A percentile compares a stretch with the other conserved stretches of the same genome.
phyloP scores from a whole-genome alignment of 805 yeast species.

The Ogataea nitratoaversa region DNA sequence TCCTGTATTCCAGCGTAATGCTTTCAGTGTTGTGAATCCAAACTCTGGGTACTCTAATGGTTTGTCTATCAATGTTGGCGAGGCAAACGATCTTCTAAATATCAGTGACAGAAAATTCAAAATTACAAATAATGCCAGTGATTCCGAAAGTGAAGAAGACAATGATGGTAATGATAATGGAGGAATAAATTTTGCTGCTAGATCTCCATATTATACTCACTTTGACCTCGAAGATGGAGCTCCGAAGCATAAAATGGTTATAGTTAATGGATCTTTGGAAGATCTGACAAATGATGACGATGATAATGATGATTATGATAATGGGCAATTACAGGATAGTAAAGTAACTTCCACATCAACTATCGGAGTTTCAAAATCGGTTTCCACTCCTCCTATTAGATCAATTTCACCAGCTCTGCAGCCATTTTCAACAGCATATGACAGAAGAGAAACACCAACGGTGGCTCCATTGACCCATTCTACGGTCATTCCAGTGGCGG shows the following conservation, averaged over 20 bases:
- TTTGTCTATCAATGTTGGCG: not conserved
- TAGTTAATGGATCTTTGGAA: conserved; percentile 16
- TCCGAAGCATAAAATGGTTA: conserved; percentile 19
- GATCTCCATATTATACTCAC: conserved; percentile 30
- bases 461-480: conserved; percentile 30
- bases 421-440: conserved; percentile 24
- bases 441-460: conserved; percentile 35
- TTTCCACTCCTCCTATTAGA: conserved; percentile 5
- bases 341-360: not conserved
- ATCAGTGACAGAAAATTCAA: not conserved
- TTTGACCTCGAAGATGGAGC: conserved; percentile 19
- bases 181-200: conserved; percentile 31
- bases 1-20: not conserved
- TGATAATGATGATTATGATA: conserved; percentile 4
- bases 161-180: conserved; percentile 22
- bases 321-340: not conserved
- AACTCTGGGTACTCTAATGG: not conserved
- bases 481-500: conserved; percentile 18
- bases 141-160: conserved; percentile 7
- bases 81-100: not conserved
- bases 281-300: not conserved
- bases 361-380: not conserved
- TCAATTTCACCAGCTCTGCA: not conserved
- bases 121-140: not conserved
- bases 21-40: not conserved